phyloP scores from a whole-genome alignment of 306 rosid genomes.

The Prunus fruticosa region DNA sequence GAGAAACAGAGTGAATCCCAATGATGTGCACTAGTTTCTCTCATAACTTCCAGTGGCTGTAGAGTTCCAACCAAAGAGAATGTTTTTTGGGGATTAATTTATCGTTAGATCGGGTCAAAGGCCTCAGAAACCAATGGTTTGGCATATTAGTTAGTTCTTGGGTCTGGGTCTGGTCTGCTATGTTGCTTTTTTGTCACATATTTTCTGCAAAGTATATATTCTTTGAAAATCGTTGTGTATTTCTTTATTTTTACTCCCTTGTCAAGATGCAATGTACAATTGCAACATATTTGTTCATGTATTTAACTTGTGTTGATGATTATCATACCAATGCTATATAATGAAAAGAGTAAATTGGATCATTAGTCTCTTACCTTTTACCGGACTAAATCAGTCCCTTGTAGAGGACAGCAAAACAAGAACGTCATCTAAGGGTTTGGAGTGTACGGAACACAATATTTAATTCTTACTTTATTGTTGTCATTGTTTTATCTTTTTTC shows the following conservation, averaged over 20 bases:
- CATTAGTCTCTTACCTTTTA: background rate
- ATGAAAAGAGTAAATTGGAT: background rate
- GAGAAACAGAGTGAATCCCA: slow-evolving; percentile 53
- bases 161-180: slow-evolving; percentile 25
- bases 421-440: too few relatives aligned
- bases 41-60: slow-evolving; percentile 34
- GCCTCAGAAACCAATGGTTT: slow-evolving; percentile 45
- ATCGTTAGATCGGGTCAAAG: slow-evolving; percentile 43
- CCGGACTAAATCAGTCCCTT: background rate
- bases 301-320: slow-evolving; percentile 41
- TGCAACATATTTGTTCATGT: slow-evolving; percentile 43
- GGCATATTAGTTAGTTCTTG: slow-evolving; percentile 37
- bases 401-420: too few relatives aligned
- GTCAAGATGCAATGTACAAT: slow-evolving; percentile 33
- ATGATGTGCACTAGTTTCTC: slow-evolving; percentile 38
- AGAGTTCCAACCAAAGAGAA: slow-evolving; percentile 24
- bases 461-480: too few relatives aligned
- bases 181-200: slow-evolving; percentile 41
- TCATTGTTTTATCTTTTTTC: too few relatives aligned
- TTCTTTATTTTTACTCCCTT: slow-evolving; percentile 32
- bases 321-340: slow-evolving; percentile 30
- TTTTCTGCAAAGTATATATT: slow-evolving; percentile 44
- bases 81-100: slow-evolving; percentile 26
- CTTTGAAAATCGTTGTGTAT: slow-evolving; percentile 50
- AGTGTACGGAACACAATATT: too few relatives aligned